phyloP scores from a whole-genome alignment of 352 stramenopile genomes.

The Aphanomyces stellatus region DNA sequence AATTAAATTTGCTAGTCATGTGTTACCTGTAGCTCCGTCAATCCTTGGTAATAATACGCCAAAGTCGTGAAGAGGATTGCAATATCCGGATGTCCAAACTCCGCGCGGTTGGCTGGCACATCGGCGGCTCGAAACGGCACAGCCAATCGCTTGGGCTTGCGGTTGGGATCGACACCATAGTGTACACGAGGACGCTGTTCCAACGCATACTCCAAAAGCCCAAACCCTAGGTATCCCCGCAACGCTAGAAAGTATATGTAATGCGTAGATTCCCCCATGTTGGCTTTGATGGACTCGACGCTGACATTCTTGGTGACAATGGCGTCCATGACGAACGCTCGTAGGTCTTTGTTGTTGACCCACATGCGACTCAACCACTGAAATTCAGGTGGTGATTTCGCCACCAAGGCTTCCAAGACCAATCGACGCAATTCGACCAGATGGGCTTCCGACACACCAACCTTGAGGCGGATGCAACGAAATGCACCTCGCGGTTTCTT shows the following conservation, averaged over 20 bases:
- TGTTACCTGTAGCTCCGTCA: conserved; percentile 23
- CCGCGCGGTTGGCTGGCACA: conserved; percentile 64
- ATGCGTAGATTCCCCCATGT: neutral
- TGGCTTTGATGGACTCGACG: conserved; percentile 19
- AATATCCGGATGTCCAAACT: conserved; percentile 86
- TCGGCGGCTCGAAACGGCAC: conserved; percentile 82
- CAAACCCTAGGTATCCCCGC: conserved; percentile 64
- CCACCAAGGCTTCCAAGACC: conserved; percentile 31
- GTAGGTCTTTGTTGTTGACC: neutral
- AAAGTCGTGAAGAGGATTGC: conserved; percentile 74
- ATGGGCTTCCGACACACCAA: neutral
- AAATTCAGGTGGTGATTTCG: conserved; percentile 46
- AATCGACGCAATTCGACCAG: neutral
- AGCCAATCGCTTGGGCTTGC: conserved; percentile 56
- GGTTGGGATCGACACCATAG: conserved; percentile 46
- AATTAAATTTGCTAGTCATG: neutral
- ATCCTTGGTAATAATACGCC: conserved; percentile 75
- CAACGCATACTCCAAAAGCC: conserved; percentile 72
- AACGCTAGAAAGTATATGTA: conserved; percentile 42
- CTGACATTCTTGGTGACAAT: conserved; percentile 27
- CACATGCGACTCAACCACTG: conserved; percentile 45
- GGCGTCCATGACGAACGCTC: conserved; percentile 29
- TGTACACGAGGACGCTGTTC: conserved; percentile 77
- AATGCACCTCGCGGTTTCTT: neutral
- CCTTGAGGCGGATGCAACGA: neutral